A percentile compares a stretch with the other conserved stretches of the same genome.
phyloP scores from a whole-genome alignment of 1,139 yeast species.

The Yamadazyma triangularis region DNA sequence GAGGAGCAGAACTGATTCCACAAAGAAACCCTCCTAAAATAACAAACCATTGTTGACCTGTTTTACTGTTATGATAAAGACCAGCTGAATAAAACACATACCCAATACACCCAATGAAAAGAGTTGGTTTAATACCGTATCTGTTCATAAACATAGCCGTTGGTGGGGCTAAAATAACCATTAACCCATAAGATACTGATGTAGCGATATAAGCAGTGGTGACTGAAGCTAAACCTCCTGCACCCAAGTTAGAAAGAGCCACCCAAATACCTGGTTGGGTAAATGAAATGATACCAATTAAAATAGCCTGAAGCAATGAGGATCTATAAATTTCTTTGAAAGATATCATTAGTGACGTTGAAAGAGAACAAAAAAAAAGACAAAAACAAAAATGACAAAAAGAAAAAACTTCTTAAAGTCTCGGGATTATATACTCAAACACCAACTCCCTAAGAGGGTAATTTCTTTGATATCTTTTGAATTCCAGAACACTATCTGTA shows the following conservation, averaged over 20 bases:
- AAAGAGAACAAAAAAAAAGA: too few species aligned
- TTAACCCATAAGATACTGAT: conserved; percentile 13
- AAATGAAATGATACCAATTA: conserved; percentile 16
- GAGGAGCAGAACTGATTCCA: conserved; percentile 16
- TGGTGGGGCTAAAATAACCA: conserved; percentile 15
- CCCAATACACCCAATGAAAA: conserved; percentile 16
- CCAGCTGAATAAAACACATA: conserved; percentile 19
- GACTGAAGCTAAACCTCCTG: conserved; percentile 15
- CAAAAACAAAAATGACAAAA: too few species aligned
- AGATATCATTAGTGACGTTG: too few species aligned
- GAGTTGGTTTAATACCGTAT: conserved; percentile 10
- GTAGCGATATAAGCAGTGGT: conserved; percentile 12
- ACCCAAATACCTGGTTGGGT: conserved; percentile 18
- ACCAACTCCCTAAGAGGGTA: too few species aligned
- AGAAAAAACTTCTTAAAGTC: too few species aligned
- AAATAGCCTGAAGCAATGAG: conserved; percentile 13
- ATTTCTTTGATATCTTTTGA: too few species aligned
- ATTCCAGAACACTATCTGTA: too few species aligned
- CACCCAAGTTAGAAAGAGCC: conserved; percentile 16
- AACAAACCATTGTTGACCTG: conserved; percentile 17
- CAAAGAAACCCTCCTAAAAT: conserved; percentile 16
- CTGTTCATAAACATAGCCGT: conserved; percentile 12
- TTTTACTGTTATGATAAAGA: conserved; percentile 16
- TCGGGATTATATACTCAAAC: too few species aligned
- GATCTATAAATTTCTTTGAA: too few species aligned